Base-by-base conservation (phyloP, 2,329 filamentous ascomycete species). In the Didymella sp. region DNA sequence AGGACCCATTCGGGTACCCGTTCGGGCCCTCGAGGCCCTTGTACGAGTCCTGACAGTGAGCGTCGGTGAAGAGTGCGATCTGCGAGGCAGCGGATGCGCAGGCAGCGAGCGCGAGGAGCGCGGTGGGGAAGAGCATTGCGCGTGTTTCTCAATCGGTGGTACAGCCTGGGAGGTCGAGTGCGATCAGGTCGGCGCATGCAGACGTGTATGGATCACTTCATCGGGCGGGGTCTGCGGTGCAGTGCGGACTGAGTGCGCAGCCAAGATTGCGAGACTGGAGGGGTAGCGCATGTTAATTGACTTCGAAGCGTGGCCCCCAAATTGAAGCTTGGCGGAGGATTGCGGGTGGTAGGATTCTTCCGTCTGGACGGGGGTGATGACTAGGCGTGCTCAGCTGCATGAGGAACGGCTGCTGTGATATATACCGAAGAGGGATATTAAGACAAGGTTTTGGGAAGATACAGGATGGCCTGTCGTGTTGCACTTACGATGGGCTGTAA, bases 11-110 rank as follows among this genome's bases (percentile, higher is more conserved):
- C 2, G 53, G 53, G 25, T 50, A 56, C 7, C 53, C 53, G 11
- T 56, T 56, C 1, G 53, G 53, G 12, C 53, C 53, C 6, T 51
- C 47, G 19, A 56, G 37, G 11, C 41, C 47, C 15, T 51, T 46
- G 45, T 31, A 50, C n/a, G 33, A 41, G 22, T 50, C 53, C 8
- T 37, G 40, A 17, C 53, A 56, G n/a, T 46, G 22, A 0, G 19
- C 1, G 53, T 56, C 53, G n/a, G 46, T 51, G 41, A 56, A 56
- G 9, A 51, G 40, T 9, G 53, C 24, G 33, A 56, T 41, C 3
- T 49, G 46, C n/a, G 19, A 28, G 2, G 41, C 35, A 5, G 46
- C 53, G 6, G 7, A 17, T 19, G n/a, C 25, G 27, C 13, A 17
- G 3, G 6, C 11, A 15, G 28, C 9, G 6, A 46, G 25, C 1